phyloP scores from a whole-genome alignment of 2,329 filamentous ascomycete genomes.

The Colletotrichum sansevieriae region DNA sequence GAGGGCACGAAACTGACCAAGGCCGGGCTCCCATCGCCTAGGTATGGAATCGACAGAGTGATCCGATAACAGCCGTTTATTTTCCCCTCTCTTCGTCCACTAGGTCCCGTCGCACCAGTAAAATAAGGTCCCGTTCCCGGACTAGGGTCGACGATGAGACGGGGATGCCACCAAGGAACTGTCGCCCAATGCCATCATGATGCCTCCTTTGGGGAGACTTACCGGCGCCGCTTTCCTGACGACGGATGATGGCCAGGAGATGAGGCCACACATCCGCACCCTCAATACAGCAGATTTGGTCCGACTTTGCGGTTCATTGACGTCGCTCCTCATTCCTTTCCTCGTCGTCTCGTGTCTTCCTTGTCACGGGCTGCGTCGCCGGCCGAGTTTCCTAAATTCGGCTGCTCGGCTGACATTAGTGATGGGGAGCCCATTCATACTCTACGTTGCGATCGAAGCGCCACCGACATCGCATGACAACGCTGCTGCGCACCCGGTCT shows the following conservation, averaged over 20 bases:
- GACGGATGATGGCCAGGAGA: constrained; percentile 9
- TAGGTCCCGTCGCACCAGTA: constrained; percentile 30
- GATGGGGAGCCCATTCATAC: not conserved
- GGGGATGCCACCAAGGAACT: constrained; percentile 31
- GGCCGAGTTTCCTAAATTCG: not conserved
- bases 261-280: not conserved
- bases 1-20: constrained; percentile 16
- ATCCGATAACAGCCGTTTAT: not conserved
- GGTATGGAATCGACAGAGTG: not conserved
- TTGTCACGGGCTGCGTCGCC: not conserved
- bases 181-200: constrained; percentile 28
- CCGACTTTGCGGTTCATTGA: constrained; percentile 2
- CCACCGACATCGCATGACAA: not conserved
- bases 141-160: constrained; percentile 25
- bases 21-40: constrained; percentile 8
- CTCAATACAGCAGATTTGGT: constrained; percentile 15
- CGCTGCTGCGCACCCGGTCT: not conserved
- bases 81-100: constrained; percentile 1
- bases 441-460: too few species aligned
- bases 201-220: constrained; percentile 9
- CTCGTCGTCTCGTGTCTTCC: not conserved
- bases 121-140: constrained; percentile 31
- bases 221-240: constrained; percentile 10
- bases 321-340: not conserved
- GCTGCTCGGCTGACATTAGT: not conserved